These are phyloP conservation scores for Aspergillus eucalypticola DNA, from an alignment of 2,329 filamentous ascomycete species.

Conservation along the genomic window DNA sequence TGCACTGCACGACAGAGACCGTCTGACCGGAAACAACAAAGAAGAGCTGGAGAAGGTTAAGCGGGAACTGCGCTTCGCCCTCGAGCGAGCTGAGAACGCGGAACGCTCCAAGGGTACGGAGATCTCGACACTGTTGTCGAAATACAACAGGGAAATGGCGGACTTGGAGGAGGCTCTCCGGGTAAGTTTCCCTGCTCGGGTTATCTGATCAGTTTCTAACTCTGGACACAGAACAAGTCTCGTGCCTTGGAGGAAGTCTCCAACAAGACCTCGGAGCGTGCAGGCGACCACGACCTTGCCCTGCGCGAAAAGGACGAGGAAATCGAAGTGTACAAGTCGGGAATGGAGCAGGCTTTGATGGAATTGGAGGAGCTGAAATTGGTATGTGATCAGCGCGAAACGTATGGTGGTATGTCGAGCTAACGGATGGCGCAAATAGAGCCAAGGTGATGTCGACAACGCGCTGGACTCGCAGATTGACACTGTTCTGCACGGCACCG, in stretches of 20 bases:
- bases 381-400: constrained; percentile 40
- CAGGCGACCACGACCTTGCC: constrained; percentile 79
- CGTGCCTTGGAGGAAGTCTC: constrained; percentile 82
- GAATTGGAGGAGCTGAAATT: constrained; percentile 83
- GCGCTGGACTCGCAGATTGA: constrained; percentile 90
- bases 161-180: constrained; percentile 89
- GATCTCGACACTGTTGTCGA: constrained; percentile 87
- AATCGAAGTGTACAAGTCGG: constrained; percentile 95
- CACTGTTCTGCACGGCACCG: constrained; percentile 78
- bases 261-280: constrained; percentile 73
- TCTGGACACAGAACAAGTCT: constrained; percentile 69
- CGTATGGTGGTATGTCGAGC: not conserved
- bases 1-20: constrained; percentile 89
- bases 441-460: constrained; percentile 72
- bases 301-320: constrained; percentile 96
- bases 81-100: constrained; percentile 87
- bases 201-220: constrained; percentile 12
- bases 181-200: constrained; percentile 30
- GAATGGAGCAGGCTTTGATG: constrained; percentile 93
- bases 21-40: constrained; percentile 79
- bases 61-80: constrained; percentile 86
- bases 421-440: constrained; percentile 41
- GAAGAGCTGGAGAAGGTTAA: constrained; percentile 94
- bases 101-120: constrained; percentile 94
- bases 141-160: constrained; percentile 96